Evolutionary conservation across 2,329 filamentous ascomycete genomes (phyloP), one percentile per base, ranked within the genome.

Genomic region (Ophiostoma novo-ulmi): DNA sequence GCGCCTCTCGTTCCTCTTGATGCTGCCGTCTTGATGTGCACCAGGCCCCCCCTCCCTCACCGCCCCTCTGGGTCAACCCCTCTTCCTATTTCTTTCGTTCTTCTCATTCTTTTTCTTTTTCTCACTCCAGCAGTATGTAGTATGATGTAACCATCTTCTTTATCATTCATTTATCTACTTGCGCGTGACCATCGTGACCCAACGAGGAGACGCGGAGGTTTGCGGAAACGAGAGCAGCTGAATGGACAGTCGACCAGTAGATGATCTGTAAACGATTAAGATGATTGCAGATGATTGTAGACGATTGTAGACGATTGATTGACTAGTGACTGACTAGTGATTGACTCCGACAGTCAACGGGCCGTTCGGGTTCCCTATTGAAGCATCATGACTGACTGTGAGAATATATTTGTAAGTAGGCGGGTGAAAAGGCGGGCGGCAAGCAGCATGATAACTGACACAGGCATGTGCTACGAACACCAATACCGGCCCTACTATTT

Each of bases 1-100:
- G 22, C n/a, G 55, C 68, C 35, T 31, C 22, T 11, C 10, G 6
- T 48, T 1, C n/a, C 35, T 17, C 67, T n/a, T 39, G 36, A 70
- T n/a, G 64, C n/a, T 31, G 11, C 6, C 67, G 41, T 67, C 69
- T 70, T 63, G 44, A 36, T 70, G 55, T 58, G 61, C 70, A 31
- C 36, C 26, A 52, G 48, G 48, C 4, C n/a, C 64, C 22, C 66
- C 69, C 35, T 44, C 48, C 36, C 52, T 65, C 70, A 70, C 70
- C 70, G 66, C 70, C 66, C 64, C 39, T 70, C 70, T 68, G 69
- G 69, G 65, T 70, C 69, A 22, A 44, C 69, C 63, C 64, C 69
- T 67, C 69, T 66, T 65, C 11, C 44, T 31, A 31, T n/a, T n/a
- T 44, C 26, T 61, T 44, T 38, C 26, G 10, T 70, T 26, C 26